Percentiles rank a stretch among this genome's conserved stretches.
These are phyloP conservation scores for Akanthomyces dipterigenus DNA, from an alignment of 2,329 filamentous ascomycete genomes.

Conservation along the genomic window DNA sequence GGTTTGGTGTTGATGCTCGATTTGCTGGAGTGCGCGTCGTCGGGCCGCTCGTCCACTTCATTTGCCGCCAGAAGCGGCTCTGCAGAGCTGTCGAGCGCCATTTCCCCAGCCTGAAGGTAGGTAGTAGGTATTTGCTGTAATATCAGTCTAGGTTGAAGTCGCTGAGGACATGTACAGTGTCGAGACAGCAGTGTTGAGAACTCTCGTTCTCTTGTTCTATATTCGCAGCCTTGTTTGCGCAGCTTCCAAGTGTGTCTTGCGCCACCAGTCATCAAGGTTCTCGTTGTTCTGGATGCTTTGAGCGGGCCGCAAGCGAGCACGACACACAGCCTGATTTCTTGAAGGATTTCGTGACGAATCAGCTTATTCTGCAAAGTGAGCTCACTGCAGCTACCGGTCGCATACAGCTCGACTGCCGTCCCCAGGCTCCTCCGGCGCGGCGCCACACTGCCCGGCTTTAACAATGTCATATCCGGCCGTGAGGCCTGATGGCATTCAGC, in stretches of 20 bases:
- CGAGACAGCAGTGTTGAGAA: neutral
- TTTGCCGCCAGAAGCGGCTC: slow-evolving; percentile 1
- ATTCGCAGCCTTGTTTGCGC: neutral
- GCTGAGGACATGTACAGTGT: neutral
- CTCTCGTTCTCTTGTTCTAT: neutral
- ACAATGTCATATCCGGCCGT: too few relatives aligned
- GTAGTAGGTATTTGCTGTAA: too few relatives aligned
- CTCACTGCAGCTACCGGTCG: neutral
- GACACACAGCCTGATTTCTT: neutral
- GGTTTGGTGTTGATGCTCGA: neutral
- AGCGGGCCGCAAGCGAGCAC: neutral
- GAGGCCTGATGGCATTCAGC: neutral
- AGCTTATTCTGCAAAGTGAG: neutral
- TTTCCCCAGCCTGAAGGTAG: neutral
- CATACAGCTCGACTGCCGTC: too few relatives aligned
- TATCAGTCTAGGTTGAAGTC: neutral
- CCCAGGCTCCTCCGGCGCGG: too few relatives aligned
- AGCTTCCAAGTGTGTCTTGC: neutral
- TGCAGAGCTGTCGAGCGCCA: neutral
- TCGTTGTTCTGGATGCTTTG: neutral
- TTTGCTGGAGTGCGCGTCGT: neutral
- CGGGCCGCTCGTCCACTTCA: neutral
- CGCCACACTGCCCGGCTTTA: too few relatives aligned
- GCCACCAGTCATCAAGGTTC: neutral
- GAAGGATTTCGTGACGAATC: neutral